A percentile compares a stretch with the other conserved stretches of the same genome.
phyloP scores from a whole-genome alignment of 2,329 filamentous ascomycete species.

The Hymenoscyphus fraxineus region DNA sequence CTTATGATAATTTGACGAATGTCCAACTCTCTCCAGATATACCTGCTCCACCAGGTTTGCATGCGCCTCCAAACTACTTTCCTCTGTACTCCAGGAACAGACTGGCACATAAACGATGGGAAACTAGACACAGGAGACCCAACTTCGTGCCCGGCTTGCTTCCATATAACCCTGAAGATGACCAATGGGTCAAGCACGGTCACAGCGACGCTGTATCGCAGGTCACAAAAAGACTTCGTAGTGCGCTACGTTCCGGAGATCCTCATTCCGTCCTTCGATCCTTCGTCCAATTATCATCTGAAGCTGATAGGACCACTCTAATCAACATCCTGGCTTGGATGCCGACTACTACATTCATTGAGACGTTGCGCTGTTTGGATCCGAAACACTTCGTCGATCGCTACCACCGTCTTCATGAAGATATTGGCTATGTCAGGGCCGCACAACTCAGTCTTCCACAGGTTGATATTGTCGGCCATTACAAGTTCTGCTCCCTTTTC shows the following conservation, averaged over 20 bases:
- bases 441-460: constrained; percentile 24
- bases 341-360: constrained; percentile 55
- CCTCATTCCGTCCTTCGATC: constrained; percentile 18
- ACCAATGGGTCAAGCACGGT: neutral
- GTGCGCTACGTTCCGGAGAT: constrained; percentile 17
- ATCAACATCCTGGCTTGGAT: constrained; percentile 40
- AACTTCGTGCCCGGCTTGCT: neutral
- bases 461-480: constrained; percentile 14
- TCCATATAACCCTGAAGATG: neutral
- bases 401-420: constrained; percentile 43
- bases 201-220: neutral
- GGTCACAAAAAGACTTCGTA: constrained; percentile 4
- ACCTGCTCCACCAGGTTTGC: neutral
- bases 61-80: neutral
- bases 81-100: neutral
- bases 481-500: constrained; percentile 26
- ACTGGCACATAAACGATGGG: neutral
- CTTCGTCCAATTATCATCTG: constrained; percentile 13
- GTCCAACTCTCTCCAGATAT: neutral
- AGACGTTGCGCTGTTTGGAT: constrained; percentile 60
- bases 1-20: neutral
- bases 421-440: constrained; percentile 46
- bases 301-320: constrained; percentile 7
- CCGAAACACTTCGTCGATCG: constrained; percentile 49
- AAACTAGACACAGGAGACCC: neutral